Evolutionary conservation across 495 filamentous ascomycete genomes (phyloP).

Genomic region (Penicillium herquei): DNA sequence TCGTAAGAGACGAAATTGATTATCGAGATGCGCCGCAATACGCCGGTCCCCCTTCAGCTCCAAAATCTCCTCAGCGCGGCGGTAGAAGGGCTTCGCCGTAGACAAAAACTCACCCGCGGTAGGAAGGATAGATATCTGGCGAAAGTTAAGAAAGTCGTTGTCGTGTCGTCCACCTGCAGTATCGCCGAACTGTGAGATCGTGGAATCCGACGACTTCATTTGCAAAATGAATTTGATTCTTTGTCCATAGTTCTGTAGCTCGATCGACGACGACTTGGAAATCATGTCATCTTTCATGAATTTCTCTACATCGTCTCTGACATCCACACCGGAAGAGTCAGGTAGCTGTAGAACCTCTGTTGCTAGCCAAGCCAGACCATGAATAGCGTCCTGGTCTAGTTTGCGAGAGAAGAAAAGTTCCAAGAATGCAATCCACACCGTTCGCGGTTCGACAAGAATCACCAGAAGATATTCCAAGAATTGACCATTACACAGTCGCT

Average conservation of each 20-base stretch:
- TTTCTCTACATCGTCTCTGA: conserved; percentile 28
- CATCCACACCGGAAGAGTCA: conserved; percentile 7
- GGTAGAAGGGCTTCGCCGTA: conserved; percentile 57
- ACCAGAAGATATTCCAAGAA: conserved; percentile 54
- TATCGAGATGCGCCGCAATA: conserved; percentile 59
- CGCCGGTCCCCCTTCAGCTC: conserved; percentile 32
- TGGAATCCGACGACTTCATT: conserved; percentile 16
- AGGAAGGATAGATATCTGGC: conserved; percentile 63
- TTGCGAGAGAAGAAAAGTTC: conserved; percentile 33
- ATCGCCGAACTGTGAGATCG: conserved; percentile 2
- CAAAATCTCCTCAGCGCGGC: conserved; percentile 40
- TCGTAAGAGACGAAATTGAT: conserved; percentile 74
- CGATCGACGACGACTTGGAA: conserved; percentile 22
- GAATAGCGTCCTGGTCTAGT: conserved; percentile 37
- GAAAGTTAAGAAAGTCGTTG: conserved; percentile 67
- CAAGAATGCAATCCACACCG: conserved; percentile 60
- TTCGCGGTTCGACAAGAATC: conserved; percentile 55
- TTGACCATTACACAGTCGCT: conserved; percentile 52
- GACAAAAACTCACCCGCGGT: conserved; percentile 67
- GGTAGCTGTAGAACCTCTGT: conserved; percentile 54
- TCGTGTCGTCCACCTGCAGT: conserved; percentile 73
- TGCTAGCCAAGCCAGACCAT: conserved; percentile 60
- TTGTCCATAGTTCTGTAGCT: conserved; percentile 34
- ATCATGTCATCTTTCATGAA: conserved; percentile 31
- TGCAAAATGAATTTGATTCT: conserved; percentile 46